A percentile compares a stretch with the other conserved stretches of the same genome.
Evolutionary conservation across 176 grass and related monocot species (phyloP).

Genomic region (Carex parvula): DNA sequence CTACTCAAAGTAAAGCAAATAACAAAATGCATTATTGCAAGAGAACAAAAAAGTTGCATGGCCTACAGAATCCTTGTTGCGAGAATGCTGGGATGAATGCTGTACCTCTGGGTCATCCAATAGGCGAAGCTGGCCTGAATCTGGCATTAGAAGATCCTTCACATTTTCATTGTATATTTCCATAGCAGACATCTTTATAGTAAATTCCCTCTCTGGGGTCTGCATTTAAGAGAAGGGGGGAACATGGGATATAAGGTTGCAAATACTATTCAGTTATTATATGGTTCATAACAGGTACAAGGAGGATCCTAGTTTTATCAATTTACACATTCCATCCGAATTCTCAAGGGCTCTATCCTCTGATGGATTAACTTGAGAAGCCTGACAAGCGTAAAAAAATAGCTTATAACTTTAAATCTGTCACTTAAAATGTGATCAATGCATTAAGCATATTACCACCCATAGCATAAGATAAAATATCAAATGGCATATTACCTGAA

Average conservation of each 20-base stretch:
- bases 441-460: no score
- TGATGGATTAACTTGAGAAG: no score
- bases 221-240: slow-evolving; percentile 18
- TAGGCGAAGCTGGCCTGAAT: slow-evolving; percentile 75
- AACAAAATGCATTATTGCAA: not conserved
- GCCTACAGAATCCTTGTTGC: no score
- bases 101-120: slow-evolving; percentile 97
- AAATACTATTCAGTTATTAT: not conserved
- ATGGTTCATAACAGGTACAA: not conserved
- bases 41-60: not conserved
- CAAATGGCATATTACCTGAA: no score
- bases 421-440: no score
- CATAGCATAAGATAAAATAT: no score
- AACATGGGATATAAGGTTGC: not conserved
- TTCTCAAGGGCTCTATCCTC: no score
- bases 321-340: no score
- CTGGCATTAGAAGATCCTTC: slow-evolving; percentile 88
- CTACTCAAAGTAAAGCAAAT: slow-evolving; percentile 36
- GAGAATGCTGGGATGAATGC: not conserved
- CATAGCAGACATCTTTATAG: slow-evolving; percentile 53
- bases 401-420: no score
- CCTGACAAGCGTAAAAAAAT: no score
- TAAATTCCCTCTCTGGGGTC: slow-evolving; percentile 70
- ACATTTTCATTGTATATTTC: slow-evolving; percentile 98
- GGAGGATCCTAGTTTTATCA: no score